Percentiles rank a stretch among this genome's conserved stretches.
These are phyloP conservation scores for Elsinoe necatrix DNA, from an alignment of 2,329 filamentous ascomycete genomes.

Conservation along the genomic window DNA sequence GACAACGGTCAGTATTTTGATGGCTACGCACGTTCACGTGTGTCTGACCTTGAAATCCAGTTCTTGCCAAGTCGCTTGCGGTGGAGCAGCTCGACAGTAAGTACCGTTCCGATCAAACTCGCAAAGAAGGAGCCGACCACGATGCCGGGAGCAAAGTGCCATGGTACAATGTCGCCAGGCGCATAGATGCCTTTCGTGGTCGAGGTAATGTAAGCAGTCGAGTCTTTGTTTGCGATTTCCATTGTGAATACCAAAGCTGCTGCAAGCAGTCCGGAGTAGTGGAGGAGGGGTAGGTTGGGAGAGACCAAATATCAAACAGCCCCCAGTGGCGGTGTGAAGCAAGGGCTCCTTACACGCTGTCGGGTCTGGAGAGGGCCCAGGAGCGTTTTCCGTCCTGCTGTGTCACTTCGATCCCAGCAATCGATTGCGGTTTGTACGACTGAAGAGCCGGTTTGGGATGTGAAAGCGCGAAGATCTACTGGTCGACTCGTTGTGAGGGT, in stretches of 20 bases:
- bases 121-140: slow-evolving; percentile 60
- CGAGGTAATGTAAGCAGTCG: background rate
- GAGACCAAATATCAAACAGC: background rate
- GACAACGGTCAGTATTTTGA: slow-evolving; percentile 1
- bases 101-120: slow-evolving; percentile 67
- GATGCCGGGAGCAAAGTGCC: slow-evolving; percentile 47
- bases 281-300: background rate
- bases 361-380: background rate
- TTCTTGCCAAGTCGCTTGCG: slow-evolving; percentile 62
- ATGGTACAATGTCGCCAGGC: slow-evolving; percentile 30
- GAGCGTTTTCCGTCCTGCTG: background rate
- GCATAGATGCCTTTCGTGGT: slow-evolving; percentile 22
- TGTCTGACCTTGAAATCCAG: slow-evolving; percentile 58
- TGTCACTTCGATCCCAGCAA: slow-evolving; percentile 1
- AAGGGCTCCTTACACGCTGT: background rate
- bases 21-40: background rate
- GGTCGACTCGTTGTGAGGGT: background rate
- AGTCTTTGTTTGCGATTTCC: background rate
- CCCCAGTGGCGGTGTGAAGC: slow-evolving; percentile 6
- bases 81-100: slow-evolving; percentile 75
- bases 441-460: background rate
- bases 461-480: background rate
- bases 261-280: background rate
- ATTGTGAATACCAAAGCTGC: background rate
- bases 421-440: background rate